Evolutionary conservation across 768 basidiomycete genomes (phyloP), one percentile per base, ranked within the genome.

Genomic region (Mycena albidolilacea): DNA sequence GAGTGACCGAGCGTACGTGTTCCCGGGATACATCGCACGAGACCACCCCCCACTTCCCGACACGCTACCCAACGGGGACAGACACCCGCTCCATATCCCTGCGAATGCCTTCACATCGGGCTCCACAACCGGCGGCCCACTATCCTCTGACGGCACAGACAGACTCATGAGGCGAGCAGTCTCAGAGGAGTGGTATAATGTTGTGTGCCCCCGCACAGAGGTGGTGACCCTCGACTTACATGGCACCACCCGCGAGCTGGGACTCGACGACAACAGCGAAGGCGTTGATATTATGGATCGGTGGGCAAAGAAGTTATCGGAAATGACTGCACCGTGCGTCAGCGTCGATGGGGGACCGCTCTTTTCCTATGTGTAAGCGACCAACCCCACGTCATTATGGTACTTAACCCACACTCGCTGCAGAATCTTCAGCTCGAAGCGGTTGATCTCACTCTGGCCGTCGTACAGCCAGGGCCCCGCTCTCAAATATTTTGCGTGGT

Each of bases 31-130:
- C 38, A 64, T 67, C 35, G 52, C 73, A 1, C 59, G 55, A 11
- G 69, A 70, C 43, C 69, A 74, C 57, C 64, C 66, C 4, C 73
- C 69, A 1, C 71, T 74, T 21, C 73, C 73, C 11, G 73, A 74
- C 38, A 68, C 39, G 3, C 69, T 70, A 4, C 9, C 59, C 6
- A 41, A 67, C 39, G 73, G 73, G 9, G 68, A 50, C 4, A 48
- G 69, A 6, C 46, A 64, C 37, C 11, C 52, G 54, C 61, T 74
- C 3, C 17, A 71, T 1, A 35, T 74, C 11, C 69, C 73, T 0
- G 67, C 71, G 62, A 74, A 74, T 60, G 73, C 73, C 6, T 43
- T 74, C 7, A 35, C 55, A 12, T 46, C 65, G 7, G 73, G 73
- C 4, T 69, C 73, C 11, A 70, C 66, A 4, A 69, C 43, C 21